Conservation (phyloP, 192 early-diverging fungal genomes). For the Phycomyces blakesleeanus region DNA sequence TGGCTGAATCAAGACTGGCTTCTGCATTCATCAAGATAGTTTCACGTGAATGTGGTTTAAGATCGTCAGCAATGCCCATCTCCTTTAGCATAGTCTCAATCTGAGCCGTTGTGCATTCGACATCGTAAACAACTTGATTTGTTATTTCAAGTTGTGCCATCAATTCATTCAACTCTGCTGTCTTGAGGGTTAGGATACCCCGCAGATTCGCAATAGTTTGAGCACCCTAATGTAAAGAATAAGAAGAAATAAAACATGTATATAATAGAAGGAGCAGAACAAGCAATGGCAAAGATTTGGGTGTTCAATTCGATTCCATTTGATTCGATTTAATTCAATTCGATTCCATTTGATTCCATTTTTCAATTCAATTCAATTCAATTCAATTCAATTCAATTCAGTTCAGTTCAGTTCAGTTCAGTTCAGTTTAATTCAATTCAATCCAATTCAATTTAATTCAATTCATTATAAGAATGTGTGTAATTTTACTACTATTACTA, state of each 20-base stretch:
- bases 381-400: too few relatives aligned
- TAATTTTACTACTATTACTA: too few relatives aligned
- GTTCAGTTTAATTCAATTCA: too few relatives aligned
- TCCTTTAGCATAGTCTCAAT: slow-evolving; percentile 30
- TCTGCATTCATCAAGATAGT: slow-evolving; percentile 25
- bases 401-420: too few relatives aligned
- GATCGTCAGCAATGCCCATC: slow-evolving; percentile 11
- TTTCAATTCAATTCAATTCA: too few relatives aligned
- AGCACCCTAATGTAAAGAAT: slow-evolving; percentile 13
- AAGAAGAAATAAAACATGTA: background rate
- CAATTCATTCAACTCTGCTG: slow-evolving; percentile 26
- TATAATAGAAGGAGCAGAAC: background rate
- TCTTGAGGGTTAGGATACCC: slow-evolving; percentile 25
- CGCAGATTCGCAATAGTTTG: slow-evolving; percentile 30
- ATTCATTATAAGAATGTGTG: too few relatives aligned
- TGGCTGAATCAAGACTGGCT: slow-evolving; percentile 29
- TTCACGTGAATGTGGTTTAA: background rate
- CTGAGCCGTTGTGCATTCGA: slow-evolving; percentile 24
- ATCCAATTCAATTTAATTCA: too few relatives aligned
- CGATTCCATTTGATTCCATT: too few relatives aligned
- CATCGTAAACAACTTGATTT: slow-evolving; percentile 24
- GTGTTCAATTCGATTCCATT: too few relatives aligned
- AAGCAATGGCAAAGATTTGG: too few relatives aligned
- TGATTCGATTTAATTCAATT: too few relatives aligned
- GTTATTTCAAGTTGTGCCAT: slow-evolving; percentile 28